Evolutionary conservation across 176 grass and related monocot genomes (phyloP), one percentile per base, ranked within the genome.

Genomic region (Areca catechu): DNA sequence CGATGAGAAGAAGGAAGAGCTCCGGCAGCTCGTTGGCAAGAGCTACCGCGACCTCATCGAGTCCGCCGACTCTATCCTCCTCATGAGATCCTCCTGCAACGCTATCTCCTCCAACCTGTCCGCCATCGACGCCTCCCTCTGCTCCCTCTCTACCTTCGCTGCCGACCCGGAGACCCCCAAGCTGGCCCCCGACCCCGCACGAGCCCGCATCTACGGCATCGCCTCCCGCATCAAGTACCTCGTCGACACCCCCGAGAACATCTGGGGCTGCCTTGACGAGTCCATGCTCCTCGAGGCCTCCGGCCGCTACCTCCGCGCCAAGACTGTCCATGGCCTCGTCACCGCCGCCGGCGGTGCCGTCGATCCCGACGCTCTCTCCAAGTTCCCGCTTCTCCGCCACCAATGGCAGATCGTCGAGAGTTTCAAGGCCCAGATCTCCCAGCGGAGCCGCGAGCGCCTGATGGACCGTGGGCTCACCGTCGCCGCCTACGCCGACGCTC

Each of bases 21-120:
- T 98, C 63, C 78, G 93, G 30, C 81, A 88, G 73, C 93, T 98
- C 69, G 93, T 98, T 54, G 93, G 93, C 9, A 75, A 89, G 58
- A 98, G 93, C 81, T 98, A 92, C 67, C 88, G 93, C 66, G 93
- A 98, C 54, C 85, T 98, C 16, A 86, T 98, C 48, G 93, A 98
- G 73, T 98, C 93, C 6, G 93, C 84, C 7, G 88, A 98, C 57
- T 98, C 93, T 21, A 92, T 98, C 1, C 78, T 98, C 20, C 73
- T 92, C 47, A 98, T 98, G 54, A 86, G 85, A 63, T 89, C 83
- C 48, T 98, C 93, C 25, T 92, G 77, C 22, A 80, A 97, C 53
- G 58, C 84, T 24, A 88, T 92, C 22, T 80, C 79, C 54, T 78
- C 72, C 54, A 88, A 86, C 69, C 84, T 93, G 64, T 53, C 66